Conservation (phyloP, 1,284 basidiomycete species). For the Porodaedalea pini region DNA sequence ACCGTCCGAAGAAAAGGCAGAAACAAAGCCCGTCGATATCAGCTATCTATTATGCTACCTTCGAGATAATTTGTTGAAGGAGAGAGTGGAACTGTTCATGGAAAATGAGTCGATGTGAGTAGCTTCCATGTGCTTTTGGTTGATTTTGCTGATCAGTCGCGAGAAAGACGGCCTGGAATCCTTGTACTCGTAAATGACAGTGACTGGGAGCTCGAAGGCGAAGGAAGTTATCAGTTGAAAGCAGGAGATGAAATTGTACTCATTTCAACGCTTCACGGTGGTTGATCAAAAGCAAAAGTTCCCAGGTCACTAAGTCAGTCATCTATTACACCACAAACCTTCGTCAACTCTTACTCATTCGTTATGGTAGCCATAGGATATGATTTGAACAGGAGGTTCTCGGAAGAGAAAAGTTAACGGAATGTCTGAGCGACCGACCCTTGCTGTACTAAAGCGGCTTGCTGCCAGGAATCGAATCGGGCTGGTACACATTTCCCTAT, state of each 20-base stretch:
- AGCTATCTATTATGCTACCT: constrained; percentile 79
- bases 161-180: constrained; percentile 85
- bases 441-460: no score
- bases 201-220: constrained; percentile 98
- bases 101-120: constrained; percentile 88
- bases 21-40: constrained; percentile 58
- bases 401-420: no score
- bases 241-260: constrained; percentile 90
- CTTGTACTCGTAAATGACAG: constrained; percentile 94
- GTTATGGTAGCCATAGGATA: no score
- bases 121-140: constrained; percentile 7
- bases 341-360: no score
- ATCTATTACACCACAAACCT: no score
- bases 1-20: constrained; percentile 24
- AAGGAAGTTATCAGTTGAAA: constrained; percentile 81
- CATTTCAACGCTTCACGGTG: constrained; percentile 94
- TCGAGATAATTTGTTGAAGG: constrained; percentile 74
- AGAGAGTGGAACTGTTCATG: constrained; percentile 86
- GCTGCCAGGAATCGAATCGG: no score
- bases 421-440: no score
- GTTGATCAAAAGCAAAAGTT: constrained; percentile 41
- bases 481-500: no score
- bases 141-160: background rate
- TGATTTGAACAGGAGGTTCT: no score
- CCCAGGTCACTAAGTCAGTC: no score